Evolutionary conservation across 208 protist genomes (phyloP).

Genomic region (Trypanosoma melophagium): DNA sequence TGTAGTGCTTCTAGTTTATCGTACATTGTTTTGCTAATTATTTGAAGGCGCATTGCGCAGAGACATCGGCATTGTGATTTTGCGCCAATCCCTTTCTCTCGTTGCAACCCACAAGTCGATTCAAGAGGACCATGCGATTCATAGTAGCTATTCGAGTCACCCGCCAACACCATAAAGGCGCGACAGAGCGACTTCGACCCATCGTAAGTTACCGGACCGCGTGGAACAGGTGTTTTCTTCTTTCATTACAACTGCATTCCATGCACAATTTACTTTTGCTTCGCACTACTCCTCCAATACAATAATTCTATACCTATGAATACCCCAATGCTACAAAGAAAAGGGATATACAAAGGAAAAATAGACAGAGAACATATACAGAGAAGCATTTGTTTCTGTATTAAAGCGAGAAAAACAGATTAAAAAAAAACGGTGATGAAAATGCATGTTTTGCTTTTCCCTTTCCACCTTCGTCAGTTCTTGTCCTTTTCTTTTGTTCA

Average conservation of each 20-base stretch:
- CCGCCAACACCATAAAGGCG: not conserved
- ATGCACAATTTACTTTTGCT: not conserved
- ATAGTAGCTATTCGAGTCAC: too few species aligned
- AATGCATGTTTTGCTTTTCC: not conserved
- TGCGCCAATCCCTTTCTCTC: not conserved
- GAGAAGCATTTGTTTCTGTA: too few species aligned
- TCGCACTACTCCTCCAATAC: not conserved
- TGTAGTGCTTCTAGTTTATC: not conserved
- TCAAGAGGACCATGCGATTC: too few species aligned
- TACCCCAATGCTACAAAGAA: too few species aligned
- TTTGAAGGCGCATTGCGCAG: not conserved
- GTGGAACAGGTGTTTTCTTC: not conserved
- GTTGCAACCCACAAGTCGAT: too few species aligned
- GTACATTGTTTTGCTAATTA: not conserved
- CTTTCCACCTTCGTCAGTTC: not conserved
- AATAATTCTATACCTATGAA: not conserved
- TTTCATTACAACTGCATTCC: not conserved
- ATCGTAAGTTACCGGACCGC: not conserved
- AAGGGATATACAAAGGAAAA: too few species aligned
- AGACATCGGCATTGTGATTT: not conserved
- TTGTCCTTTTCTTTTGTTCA: not conserved
- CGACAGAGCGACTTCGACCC: slow-evolving; percentile 2
- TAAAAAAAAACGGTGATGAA: too few species aligned
- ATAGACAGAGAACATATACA: too few species aligned
- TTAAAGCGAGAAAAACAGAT: too few species aligned